Evolutionary conservation across 2,329 filamentous ascomycete genomes (phyloP).

Genomic region (Beauveria medogensis): DNA sequence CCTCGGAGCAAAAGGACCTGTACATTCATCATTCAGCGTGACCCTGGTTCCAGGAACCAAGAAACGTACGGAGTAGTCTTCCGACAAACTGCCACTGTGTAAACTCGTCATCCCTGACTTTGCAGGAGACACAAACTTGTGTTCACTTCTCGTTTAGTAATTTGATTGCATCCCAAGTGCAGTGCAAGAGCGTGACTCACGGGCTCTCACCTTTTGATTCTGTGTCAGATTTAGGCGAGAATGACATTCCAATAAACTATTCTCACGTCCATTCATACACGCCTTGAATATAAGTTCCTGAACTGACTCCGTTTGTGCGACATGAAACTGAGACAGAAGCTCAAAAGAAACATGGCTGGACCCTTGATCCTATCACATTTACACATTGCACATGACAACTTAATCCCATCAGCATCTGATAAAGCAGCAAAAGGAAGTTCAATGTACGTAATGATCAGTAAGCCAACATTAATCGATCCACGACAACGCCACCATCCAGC

Average conservation of each 20-base stretch:
- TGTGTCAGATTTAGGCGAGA: no score
- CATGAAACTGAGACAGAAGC: slow-evolving; percentile 4
- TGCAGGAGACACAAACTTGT: no score
- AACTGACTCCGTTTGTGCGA: not conserved
- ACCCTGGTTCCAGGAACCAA: not conserved
- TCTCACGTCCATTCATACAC: no score
- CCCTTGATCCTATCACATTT: not conserved
- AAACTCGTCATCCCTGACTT: no score
- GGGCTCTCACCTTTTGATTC: no score
- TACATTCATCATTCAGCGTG: not conserved
- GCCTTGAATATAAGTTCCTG: not conserved
- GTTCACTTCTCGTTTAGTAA: not conserved
- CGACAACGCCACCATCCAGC: not conserved
- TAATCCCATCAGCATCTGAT: not conserved
- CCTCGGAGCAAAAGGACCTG: not conserved
- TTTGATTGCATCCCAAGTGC: no score
- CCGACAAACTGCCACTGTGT: not conserved
- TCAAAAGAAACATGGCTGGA: not conserved
- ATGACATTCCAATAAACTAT: no score
- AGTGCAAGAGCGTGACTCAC: no score
- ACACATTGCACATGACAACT: not conserved
- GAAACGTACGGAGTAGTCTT: not conserved
- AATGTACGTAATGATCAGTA: no score
- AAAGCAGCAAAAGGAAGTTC: no score
- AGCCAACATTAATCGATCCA: not conserved